Evolutionary conservation across 2,329 filamentous ascomycete genomes (phyloP).

Genomic region (Stagonosporopsis vannaccii): DNA sequence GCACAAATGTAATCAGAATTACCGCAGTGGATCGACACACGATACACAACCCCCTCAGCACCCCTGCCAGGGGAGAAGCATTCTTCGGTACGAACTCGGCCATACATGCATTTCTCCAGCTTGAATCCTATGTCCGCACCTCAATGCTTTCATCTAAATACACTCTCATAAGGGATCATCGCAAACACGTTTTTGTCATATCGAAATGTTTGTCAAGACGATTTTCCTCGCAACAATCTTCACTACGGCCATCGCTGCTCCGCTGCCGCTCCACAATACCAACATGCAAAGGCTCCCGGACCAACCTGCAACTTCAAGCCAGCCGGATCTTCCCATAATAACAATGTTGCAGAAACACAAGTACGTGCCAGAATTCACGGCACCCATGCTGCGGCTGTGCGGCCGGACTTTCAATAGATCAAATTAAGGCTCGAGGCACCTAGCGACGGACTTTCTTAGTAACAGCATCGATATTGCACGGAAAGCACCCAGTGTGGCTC

Average conservation of each 20-base stretch:
- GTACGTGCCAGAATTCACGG: slow-evolving; percentile 6
- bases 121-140: neutral
- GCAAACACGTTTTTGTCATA: neutral
- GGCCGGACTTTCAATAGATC: neutral
- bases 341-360: slow-evolving; percentile 11
- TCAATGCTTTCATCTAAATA: neutral
- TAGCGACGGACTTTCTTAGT: neutral
- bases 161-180: neutral
- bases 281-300: slow-evolving; percentile 16
- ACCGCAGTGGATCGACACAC: neutral
- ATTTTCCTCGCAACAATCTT: neutral
- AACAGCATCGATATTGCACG: neutral
- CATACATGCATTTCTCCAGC: neutral
- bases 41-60: neutral
- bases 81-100: slow-evolving; percentile 13
- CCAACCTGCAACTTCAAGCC: slow-evolving; percentile 1
- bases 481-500: neutral
- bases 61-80: slow-evolving; percentile 3
- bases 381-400: slow-evolving; percentile 5
- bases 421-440: neutral
- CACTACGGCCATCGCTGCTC: neutral
- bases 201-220: neutral
- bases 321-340: neutral
- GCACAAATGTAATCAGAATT: neutral
- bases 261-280: slow-evolving; percentile 16